A percentile compares a stretch with the other conserved stretches of the same genome.
These are phyloP conservation scores for Euptelea pleiosperma DNA, from an alignment of 164 flowering plant species.

Conservation along the genomic window DNA sequence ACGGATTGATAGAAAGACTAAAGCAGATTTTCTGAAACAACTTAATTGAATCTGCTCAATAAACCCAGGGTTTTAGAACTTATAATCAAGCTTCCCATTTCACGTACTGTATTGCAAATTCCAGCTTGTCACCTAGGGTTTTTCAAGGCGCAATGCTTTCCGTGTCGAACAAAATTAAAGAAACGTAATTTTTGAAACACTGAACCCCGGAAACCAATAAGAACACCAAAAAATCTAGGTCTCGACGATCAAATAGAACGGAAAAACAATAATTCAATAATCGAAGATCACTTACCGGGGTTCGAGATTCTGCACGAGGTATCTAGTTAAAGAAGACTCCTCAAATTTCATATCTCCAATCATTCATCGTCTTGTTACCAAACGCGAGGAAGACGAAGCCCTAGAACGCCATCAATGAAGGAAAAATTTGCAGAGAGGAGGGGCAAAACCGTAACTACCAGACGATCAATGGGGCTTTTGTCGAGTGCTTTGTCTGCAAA, in stretches of 20 bases:
- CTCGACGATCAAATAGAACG: not conserved
- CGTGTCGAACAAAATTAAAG: not conserved
- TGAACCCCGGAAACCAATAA: not conserved
- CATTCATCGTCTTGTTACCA: constrained; percentile 13
- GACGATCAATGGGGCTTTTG: not conserved
- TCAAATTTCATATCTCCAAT: constrained; percentile 28
- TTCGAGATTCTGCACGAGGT: constrained; percentile 30
- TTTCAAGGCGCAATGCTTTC: not conserved
- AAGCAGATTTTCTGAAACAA: too few species aligned
- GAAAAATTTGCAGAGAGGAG: not conserved
- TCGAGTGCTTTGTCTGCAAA: too few species aligned
- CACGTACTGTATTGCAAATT: too few species aligned
- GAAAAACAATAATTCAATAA: not conserved
- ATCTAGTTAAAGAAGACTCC: constrained; percentile 24
- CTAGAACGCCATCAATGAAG: constrained; percentile 8
- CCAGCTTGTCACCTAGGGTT: not conserved
- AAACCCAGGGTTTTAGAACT: too few species aligned
- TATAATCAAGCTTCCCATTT: too few species aligned
- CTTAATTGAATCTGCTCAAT: too few species aligned
- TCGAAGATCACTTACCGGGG: constrained; percentile 26
- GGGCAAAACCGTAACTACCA: not conserved
- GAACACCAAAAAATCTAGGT: not conserved
- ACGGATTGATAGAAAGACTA: too few species aligned
- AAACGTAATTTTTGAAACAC: not conserved
- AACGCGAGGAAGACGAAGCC: constrained; percentile 3